These are phyloP conservation scores for Candida taoyuanica DNA, from an alignment of 805 yeast species.

Conservation along the genomic window DNA sequence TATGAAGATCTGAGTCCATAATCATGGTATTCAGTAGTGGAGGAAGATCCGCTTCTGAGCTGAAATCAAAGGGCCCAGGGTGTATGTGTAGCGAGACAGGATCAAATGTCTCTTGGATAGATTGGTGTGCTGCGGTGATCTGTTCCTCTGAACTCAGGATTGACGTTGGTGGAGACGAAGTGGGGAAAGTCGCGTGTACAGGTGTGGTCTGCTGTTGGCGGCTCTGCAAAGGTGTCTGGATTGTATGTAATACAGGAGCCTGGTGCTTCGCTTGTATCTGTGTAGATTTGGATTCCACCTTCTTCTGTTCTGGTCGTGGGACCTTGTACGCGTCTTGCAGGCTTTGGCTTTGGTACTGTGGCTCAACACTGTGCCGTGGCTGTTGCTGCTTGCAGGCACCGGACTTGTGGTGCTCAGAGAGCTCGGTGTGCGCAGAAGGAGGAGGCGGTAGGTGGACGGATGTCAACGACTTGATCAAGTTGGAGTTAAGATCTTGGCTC, in stretches of 20 bases:
- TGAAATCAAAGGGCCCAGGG: background rate
- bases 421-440: constrained; percentile 22
- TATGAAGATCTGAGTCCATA: constrained; percentile 7
- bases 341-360: background rate
- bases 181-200: constrained; percentile 3
- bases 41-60: too few species aligned
- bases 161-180: constrained; percentile 8
- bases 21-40: background rate
- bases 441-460: constrained; percentile 40
- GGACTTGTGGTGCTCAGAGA: background rate
- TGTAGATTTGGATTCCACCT: background rate
- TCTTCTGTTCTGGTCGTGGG: background rate
- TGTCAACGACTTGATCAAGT: constrained; percentile 33
- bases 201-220: constrained; percentile 6
- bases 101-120: background rate
- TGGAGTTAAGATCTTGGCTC: constrained; percentile 28
- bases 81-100: background rate
- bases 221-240: constrained; percentile 2
- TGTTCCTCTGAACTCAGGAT: background rate
- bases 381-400: background rate
- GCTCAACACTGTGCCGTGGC: background rate
- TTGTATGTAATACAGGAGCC: too few species aligned
- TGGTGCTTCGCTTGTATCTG: background rate
- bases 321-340: background rate
- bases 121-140: too few species aligned